These are phyloP conservation scores for Ustilago sp. DNA, from an alignment of 1,284 basidiomycete species.

Conservation along the genomic window DNA sequence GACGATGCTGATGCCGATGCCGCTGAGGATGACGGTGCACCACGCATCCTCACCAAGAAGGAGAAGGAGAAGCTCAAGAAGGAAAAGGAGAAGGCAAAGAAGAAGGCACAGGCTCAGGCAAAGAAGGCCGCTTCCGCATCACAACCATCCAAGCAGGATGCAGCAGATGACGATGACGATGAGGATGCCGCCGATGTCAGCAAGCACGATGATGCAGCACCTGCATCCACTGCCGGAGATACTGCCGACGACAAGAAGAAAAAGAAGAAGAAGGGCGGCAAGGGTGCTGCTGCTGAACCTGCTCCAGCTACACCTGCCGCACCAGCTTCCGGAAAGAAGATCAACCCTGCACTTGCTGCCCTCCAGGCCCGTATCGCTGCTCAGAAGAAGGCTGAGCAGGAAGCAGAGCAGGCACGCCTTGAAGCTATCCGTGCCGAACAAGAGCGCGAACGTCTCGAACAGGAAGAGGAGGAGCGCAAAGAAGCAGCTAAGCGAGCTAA, in stretches of 20 bases:
- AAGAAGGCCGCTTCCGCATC: conserved; percentile 49
- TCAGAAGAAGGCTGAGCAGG: conserved; percentile 67
- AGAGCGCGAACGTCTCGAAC: conserved; percentile 66
- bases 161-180: conserved; percentile 29
- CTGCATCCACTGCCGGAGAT: conserved; percentile 20
- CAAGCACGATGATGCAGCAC: conserved; percentile 48
- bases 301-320: conserved; percentile 47
- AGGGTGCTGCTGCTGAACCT: conserved; percentile 46
- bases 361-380: conserved; percentile 68
- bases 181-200: conserved; percentile 23
- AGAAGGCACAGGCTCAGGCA: conserved; percentile 65
- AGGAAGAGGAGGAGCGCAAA: conserved; percentile 67
- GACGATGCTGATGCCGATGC: conserved; percentile 16
- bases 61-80: conserved; percentile 69
- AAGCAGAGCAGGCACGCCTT: conserved; percentile 60
- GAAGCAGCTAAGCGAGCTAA: conserved; percentile 64
- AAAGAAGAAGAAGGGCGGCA: conserved; percentile 67
- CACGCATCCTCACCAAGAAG: conserved; percentile 65
- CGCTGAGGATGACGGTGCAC: conserved; percentile 42
- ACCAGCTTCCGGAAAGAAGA: conserved; percentile 57
- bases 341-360: conserved; percentile 64
- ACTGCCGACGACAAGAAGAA: conserved; percentile 48
- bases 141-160: conserved; percentile 41
- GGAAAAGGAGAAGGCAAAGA: conserved; percentile 68
- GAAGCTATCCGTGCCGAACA: conserved; percentile 61